Evolutionary conservation across 768 basidiomycete species (phyloP).

Genomic region (Hysterangium stoloniferum): DNA sequence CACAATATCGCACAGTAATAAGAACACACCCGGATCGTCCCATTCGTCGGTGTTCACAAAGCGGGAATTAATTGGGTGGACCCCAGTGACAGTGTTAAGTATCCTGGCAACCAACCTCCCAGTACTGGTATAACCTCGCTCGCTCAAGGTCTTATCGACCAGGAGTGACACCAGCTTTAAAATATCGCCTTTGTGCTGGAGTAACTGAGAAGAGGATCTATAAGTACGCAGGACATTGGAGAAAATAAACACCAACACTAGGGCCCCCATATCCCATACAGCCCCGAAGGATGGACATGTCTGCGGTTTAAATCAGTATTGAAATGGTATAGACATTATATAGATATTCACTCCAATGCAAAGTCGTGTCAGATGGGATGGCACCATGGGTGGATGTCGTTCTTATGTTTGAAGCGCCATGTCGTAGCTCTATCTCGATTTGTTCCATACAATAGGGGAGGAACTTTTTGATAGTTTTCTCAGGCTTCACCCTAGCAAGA

Average conservation of each 20-base stretch:
- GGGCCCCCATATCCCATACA: conserved; percentile 69
- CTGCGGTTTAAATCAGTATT: conserved; percentile 29
- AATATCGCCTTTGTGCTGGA: conserved; percentile 61
- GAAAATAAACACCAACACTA: conserved; percentile 35
- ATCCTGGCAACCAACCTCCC: conserved; percentile 72
- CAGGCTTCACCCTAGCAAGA: conserved; percentile 70
- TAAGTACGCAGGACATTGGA: background rate
- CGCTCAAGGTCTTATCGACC: conserved; percentile 74
- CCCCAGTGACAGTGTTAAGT: conserved; percentile 63
- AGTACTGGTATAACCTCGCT: conserved; percentile 79
- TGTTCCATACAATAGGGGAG: conserved; percentile 67
- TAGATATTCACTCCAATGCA: conserved; percentile 77
- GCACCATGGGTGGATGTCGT: conserved; percentile 71
- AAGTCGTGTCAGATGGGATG: conserved; percentile 76
- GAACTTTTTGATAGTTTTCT: conserved; percentile 72
- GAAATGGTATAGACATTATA: background rate
- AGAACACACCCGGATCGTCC: conserved; percentile 58
- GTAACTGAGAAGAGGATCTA: conserved; percentile 36
- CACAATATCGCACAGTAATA: background rate
- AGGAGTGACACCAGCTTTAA: conserved; percentile 56
- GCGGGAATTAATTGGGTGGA: conserved; percentile 70
- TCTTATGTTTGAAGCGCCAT: conserved; percentile 81
- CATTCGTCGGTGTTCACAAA: conserved; percentile 82
- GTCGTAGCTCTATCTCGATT: conserved; percentile 78
- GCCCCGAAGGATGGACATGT: conserved; percentile 75